phyloP scores from a whole-genome alignment of 192 early-diverging fungal genomes.

The Coemansia sp. region DNA sequence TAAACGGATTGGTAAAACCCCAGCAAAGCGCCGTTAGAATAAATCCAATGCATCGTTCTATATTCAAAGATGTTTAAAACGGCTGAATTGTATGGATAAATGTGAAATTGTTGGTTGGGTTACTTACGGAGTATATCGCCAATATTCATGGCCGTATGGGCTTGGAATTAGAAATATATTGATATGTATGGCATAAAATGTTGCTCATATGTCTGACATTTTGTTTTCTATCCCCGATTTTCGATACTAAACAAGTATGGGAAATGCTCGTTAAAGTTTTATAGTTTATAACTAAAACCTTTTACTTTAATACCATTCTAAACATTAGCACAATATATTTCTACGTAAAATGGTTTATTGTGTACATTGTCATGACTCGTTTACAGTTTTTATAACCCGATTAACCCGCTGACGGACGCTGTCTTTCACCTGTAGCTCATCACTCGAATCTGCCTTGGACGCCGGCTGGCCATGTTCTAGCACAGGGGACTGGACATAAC shows the following conservation, averaged over 20 bases:
- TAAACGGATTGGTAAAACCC: conserved; percentile 97
- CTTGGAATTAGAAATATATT: too few species aligned
- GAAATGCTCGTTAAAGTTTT: too few species aligned
- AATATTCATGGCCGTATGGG: not conserved
- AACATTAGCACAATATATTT: too few species aligned
- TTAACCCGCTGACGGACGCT: conserved; percentile 53
- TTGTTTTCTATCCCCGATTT: too few species aligned
- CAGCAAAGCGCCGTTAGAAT: conserved; percentile 81
- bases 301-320: too few species aligned
- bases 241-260: too few species aligned
- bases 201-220: too few species aligned
- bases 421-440: conserved; percentile 47
- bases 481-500: not conserved
- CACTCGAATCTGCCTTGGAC: conserved; percentile 3
- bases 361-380: conserved; percentile 30
- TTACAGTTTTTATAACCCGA: conserved; percentile 44
- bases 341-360: too few species aligned
- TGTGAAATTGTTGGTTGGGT: too few species aligned
- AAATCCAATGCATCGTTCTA: conserved; percentile 54
- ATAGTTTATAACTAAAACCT: too few species aligned
- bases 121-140: conserved; percentile 2
- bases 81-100: too few species aligned
- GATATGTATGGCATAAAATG: too few species aligned
- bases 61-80: not conserved
- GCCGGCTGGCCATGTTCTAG: conserved; percentile 2